Percentiles rank a stretch among this genome's conserved stretches.
Conservation (phyloP, 495 filamentous ascomycete species). For the Penicillium turbatum region DNA sequence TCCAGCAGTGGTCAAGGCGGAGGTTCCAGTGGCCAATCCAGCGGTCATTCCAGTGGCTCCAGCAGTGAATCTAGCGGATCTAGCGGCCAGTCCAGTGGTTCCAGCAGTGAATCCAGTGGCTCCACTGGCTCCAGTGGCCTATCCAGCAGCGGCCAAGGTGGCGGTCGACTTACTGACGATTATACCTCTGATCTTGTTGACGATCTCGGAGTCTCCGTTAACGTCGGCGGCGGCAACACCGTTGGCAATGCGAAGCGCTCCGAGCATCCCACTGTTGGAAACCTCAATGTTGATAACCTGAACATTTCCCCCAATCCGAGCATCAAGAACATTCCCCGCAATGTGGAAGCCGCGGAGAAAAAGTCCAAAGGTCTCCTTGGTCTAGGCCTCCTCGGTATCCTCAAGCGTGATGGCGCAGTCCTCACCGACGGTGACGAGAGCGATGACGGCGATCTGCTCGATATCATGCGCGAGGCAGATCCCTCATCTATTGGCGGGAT, state of each 20-base stretch:
- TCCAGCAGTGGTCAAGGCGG: no score
- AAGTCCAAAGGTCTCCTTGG: not conserved
- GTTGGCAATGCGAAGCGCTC: not conserved
- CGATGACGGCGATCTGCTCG: not conserved
- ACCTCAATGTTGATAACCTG: not conserved
- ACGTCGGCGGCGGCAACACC: not conserved
- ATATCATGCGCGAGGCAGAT: not conserved
- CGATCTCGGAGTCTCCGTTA: not conserved
- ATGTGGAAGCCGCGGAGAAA: not conserved
- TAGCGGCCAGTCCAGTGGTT: no score
- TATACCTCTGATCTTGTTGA: not conserved
- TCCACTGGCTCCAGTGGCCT: no score
- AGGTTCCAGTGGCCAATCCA: no score
- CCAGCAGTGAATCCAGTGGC: no score
- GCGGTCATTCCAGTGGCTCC: no score
- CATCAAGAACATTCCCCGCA: not conserved
- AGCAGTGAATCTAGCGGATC: no score
- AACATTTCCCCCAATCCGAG: not conserved
- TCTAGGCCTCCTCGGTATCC: not conserved
- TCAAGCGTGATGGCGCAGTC: not conserved
- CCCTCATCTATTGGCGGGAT: not conserved
- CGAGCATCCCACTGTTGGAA: not conserved
- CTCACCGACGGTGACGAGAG: slow-evolving; percentile 1
- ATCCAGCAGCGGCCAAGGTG: no score
- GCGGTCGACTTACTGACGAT: no score